Evolutionary conservation across 352 stramenopile species (phyloP).

Genomic region (Phytophthora cryptogea): DNA sequence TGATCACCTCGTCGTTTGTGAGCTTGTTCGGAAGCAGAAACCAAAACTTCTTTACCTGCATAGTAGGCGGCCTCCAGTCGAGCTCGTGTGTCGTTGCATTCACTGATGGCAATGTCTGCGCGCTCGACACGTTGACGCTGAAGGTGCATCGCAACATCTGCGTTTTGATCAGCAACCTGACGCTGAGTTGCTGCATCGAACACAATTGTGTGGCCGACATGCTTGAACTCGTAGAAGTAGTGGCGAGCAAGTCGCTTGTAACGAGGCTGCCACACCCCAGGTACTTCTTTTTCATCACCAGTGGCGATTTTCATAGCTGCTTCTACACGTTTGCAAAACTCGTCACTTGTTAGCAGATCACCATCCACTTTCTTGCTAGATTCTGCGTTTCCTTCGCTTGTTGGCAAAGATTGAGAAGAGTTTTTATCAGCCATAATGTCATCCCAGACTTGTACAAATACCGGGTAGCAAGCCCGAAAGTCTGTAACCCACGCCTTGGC

Average conservation of each 20-base stretch:
- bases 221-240: conserved; percentile 80
- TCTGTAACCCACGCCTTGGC: conserved; percentile 59
- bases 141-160: conserved; percentile 20
- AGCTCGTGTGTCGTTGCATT: conserved; percentile 44
- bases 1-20: conserved; percentile 20
- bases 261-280: conserved; percentile 46
- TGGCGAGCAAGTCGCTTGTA: conserved; percentile 59
- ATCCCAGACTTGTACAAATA: conserved; percentile 56
- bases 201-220: conserved; percentile 50
- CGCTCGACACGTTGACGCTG: conserved; percentile 35
- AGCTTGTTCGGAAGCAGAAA: conserved; percentile 2
- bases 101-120: conserved; percentile 37
- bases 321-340: conserved; percentile 51
- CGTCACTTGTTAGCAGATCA: conserved; percentile 34
- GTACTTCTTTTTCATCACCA: conserved; percentile 1
- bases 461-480: conserved; percentile 51
- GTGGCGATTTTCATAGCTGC: conserved; percentile 21
- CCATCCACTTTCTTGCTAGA: neutral
- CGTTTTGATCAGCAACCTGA: conserved; percentile 9
- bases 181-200: conserved; percentile 32
- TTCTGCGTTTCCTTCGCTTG: neutral
- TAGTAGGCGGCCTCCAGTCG: conserved; percentile 37
- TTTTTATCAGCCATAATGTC: conserved; percentile 8
- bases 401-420: neutral
- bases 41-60: conserved; percentile 17